Percentiles rank a stretch among this genome's conserved stretches.
These are phyloP conservation scores for Dipodascopsis uninucleata DNA, from an alignment of 805 yeast species.

Conservation along the genomic window DNA sequence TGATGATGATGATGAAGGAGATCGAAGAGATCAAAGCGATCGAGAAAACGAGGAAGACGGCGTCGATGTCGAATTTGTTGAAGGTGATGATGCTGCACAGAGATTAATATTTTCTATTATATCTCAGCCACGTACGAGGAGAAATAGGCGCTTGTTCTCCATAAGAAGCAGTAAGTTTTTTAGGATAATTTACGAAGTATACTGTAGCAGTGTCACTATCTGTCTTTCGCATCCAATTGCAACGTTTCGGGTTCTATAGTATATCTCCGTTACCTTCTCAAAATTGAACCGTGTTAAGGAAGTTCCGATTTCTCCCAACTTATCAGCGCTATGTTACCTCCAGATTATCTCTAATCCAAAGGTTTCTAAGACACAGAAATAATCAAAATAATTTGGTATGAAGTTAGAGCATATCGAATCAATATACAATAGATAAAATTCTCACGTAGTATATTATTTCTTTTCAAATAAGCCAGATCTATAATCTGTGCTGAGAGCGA, in stretches of 20 bases:
- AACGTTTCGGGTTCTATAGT: too few relatives aligned
- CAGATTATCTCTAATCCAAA: too few relatives aligned
- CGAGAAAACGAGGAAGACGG: slow-evolving; percentile 6
- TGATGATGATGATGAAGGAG: slow-evolving; percentile 15
- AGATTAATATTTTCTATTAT: neutral
- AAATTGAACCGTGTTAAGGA: too few relatives aligned
- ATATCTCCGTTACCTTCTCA: too few relatives aligned
- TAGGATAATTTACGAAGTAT: neutral
- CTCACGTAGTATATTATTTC: slow-evolving; percentile 19
- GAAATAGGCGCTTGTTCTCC: slow-evolving; percentile 1
- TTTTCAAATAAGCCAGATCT: slow-evolving; percentile 3
- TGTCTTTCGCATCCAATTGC: too few relatives aligned
- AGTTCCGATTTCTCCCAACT: too few relatives aligned
- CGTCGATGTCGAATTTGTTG: slow-evolving; percentile 3
- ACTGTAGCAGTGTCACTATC: slow-evolving; percentile 2
- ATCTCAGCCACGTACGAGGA: slow-evolving; percentile 1
- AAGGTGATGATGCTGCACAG: slow-evolving; percentile 9
- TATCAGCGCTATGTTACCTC: too few relatives aligned
- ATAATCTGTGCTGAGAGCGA: neutral
- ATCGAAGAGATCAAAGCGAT: slow-evolving; percentile 6
- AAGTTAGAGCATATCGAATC: too few relatives aligned
- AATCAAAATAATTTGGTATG: too few relatives aligned
- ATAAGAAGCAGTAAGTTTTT: slow-evolving; percentile 1
- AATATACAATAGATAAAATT: too few relatives aligned
- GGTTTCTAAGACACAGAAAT: too few relatives aligned